phyloP scores from a whole-genome alignment of 176 grass and related monocot genomes.

The Hsuehochloa calcarea region DNA sequence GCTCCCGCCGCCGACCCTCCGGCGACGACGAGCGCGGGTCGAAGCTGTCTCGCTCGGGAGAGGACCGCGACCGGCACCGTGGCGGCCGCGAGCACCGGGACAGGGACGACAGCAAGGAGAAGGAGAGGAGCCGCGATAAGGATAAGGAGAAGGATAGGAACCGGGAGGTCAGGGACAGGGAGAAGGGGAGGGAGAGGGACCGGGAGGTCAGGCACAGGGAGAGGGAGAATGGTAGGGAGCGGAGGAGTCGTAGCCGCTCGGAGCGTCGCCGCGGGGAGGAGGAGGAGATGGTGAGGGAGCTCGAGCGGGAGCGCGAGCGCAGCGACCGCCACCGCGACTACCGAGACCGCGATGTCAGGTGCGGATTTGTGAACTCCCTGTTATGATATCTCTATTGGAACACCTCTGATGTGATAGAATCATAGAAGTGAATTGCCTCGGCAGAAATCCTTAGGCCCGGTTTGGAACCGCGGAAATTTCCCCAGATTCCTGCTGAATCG shows the following conservation, averaged over 20 bases:
- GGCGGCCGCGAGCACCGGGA: constrained; percentile 55
- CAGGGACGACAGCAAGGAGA: constrained; percentile 56
- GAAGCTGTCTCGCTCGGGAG: constrained; percentile 64
- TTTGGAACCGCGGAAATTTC: neutral
- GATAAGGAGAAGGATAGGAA: constrained; percentile 39
- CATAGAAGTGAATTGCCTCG: neutral
- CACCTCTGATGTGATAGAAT: neutral
- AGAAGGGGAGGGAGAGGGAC: constrained; percentile 41
- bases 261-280: constrained; percentile 64
- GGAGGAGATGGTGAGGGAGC: constrained; percentile 58
- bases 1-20: constrained; percentile 46
- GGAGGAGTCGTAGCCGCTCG: constrained; percentile 63
- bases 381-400: neutral
- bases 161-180: constrained; percentile 32
- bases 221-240: constrained; percentile 44
- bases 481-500: neutral
- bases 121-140: constrained; percentile 42
- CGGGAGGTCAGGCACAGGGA: constrained; percentile 35
- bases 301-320: constrained; percentile 43
- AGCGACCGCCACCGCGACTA: constrained; percentile 49
- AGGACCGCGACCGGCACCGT: constrained; percentile 46
- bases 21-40: constrained; percentile 54
- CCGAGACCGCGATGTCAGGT: constrained; percentile 77
- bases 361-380: constrained; percentile 20
- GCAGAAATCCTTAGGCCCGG: neutral